phyloP scores from a whole-genome alignment of 2,329 filamentous ascomycete genomes.

The Alternaria alternata region DNA sequence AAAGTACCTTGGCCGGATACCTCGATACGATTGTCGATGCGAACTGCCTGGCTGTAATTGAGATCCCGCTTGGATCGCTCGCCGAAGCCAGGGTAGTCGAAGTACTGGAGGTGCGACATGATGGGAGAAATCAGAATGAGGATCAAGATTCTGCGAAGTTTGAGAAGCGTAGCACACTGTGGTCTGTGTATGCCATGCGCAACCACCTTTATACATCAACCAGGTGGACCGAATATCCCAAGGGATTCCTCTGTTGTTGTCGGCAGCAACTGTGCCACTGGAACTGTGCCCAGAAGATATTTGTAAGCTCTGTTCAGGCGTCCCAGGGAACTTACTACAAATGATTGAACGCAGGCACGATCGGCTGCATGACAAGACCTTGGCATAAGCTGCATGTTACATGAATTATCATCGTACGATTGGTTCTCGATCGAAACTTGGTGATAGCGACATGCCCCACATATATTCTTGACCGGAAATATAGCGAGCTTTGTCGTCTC shows the following conservation, averaged over 20 bases:
- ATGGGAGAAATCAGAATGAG: neutral
- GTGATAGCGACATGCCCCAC: neutral
- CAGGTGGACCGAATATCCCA: neutral
- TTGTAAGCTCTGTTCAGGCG: neutral
- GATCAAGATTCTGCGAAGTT: neutral
- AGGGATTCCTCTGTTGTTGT: too few relatives aligned
- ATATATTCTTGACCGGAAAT: neutral
- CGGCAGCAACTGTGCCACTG: neutral
- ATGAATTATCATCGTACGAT: too few relatives aligned
- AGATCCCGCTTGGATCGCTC: slow-evolving; percentile 27
- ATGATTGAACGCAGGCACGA: neutral
- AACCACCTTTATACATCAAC: neutral
- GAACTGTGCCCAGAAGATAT: neutral
- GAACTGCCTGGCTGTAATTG: slow-evolving; percentile 38
- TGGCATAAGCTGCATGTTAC: neutral
- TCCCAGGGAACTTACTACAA: neutral
- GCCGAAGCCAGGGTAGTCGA: slow-evolving; percentile 20
- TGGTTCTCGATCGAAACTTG: neutral
- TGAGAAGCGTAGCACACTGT: neutral
- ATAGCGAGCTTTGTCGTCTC: neutral
- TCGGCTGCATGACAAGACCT: neutral
- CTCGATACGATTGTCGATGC: slow-evolving; percentile 35
- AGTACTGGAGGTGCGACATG: neutral
- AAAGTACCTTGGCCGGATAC: slow-evolving; percentile 37
- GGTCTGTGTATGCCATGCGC: neutral